Conservation (phyloP, 2,329 filamentous ascomycete genomes). For the Fusarium clavum region DNA sequence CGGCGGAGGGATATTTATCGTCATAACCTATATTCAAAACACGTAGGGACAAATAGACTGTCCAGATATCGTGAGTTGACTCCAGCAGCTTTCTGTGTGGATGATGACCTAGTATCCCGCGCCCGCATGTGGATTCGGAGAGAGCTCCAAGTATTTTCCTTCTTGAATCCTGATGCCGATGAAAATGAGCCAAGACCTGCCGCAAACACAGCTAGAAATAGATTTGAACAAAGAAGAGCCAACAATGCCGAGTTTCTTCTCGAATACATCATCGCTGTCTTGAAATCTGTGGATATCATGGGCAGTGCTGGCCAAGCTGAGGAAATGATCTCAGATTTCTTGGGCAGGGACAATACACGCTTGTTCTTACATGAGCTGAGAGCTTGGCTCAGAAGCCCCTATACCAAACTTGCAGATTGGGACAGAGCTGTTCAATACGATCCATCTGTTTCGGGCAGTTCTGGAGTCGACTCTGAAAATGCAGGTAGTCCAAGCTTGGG, state of each 20-base stretch:
- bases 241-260: constrained; percentile 86
- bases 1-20: constrained; percentile 80
- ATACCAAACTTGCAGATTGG: constrained; percentile 77
- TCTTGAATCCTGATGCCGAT: constrained; percentile 62
- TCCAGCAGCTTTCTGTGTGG: constrained; percentile 71
- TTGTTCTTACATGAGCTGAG: constrained; percentile 88
- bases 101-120: constrained; percentile 76
- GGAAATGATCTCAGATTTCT: constrained; percentile 80
- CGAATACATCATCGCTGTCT: constrained; percentile 85
- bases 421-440: constrained; percentile 82
- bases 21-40: constrained; percentile 77
- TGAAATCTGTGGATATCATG: constrained; percentile 86
- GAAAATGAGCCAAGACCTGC: constrained; percentile 7
- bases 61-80: constrained; percentile 82
- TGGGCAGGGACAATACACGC: constrained; percentile 78
- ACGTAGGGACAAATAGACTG: constrained; percentile 83
- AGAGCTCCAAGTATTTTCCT: constrained; percentile 85
- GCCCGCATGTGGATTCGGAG: constrained; percentile 85
- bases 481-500: background rate
- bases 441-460: constrained; percentile 2
- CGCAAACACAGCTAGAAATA: constrained; percentile 4
- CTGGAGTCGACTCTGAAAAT: background rate
- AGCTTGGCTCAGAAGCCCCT: constrained; percentile 86
- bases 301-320: constrained; percentile 83
- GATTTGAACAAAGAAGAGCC: constrained; percentile 53